These are phyloP conservation scores for Phytophthora cajani DNA, from an alignment of 352 stramenopile species.

Conservation along the genomic window DNA sequence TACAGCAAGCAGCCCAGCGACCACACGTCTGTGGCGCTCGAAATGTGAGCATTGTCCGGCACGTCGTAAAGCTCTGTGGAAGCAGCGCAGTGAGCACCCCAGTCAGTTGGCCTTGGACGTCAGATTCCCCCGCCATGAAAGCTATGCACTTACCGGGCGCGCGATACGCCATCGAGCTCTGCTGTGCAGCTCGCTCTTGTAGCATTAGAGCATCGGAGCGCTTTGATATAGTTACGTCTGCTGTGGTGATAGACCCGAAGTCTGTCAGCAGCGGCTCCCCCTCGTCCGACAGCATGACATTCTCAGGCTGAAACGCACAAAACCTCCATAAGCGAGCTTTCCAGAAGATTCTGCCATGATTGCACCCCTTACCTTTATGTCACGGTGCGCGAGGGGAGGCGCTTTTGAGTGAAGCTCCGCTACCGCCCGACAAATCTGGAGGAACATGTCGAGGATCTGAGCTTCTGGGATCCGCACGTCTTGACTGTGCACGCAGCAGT, in stretches of 20 bases:
- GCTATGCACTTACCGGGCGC: slow-evolving; percentile 63
- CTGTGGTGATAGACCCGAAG: slow-evolving; percentile 81
- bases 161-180: slow-evolving; percentile 88
- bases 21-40: slow-evolving; percentile 87
- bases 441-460: slow-evolving; percentile 82
- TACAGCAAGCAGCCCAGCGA: slow-evolving; percentile 90
- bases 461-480: slow-evolving; percentile 65
- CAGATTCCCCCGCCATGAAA: background rate
- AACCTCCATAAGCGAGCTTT: slow-evolving; percentile 10
- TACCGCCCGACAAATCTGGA: slow-evolving; percentile 84
- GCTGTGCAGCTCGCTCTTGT: slow-evolving; percentile 84
- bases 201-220: slow-evolving; percentile 82
- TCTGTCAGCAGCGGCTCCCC: slow-evolving; percentile 89
- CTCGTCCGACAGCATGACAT: slow-evolving; percentile 82
- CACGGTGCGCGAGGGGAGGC: slow-evolving; percentile 80
- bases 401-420: slow-evolving; percentile 75
- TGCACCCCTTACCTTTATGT: slow-evolving; percentile 76
- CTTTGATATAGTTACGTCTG: slow-evolving; percentile 70
- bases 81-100: background rate
- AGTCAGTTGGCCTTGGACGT: slow-evolving; percentile 6
- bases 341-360: background rate
- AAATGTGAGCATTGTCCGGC: slow-evolving; percentile 69
- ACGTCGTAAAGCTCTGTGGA: slow-evolving; percentile 88
- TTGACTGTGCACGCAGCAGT: slow-evolving; percentile 21
- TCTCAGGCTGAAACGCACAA: slow-evolving; percentile 70